Evolutionary conservation across 805 yeast species (phyloP), one percentile per base, ranked within the genome.

Genomic region (Grigorovia transvaalensis): DNA sequence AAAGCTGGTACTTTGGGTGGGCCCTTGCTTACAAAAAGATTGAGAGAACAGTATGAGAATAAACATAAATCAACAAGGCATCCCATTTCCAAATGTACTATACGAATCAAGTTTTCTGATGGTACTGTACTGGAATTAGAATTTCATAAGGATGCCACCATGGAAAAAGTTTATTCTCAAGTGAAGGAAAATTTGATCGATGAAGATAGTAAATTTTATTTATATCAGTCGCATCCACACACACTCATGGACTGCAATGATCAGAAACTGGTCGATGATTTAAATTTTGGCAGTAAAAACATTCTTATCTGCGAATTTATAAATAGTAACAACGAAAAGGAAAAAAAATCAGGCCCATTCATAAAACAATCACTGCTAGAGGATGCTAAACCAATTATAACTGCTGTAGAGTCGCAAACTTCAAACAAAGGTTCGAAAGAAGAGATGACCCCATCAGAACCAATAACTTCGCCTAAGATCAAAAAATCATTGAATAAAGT

Each of bases 61-160:
- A 67, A 60, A 50, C 54, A 45, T 30, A 53, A 54, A 43, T 66
- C 35, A 18, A 6, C 12, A 29, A 41, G 5, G 35, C 35, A 18
- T n/a, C 18, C 23, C 45, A 27, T 15, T 44, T 59, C 2, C 13
- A 62, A 64, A 47, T 74, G 79, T 49, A 61, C 69, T 8, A 61
- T 82, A 1, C 70, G 88, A 51, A 58, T 83, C 11, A 71, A 76
- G 50, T 77, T 84, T 53, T 86, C 87, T 0, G 85, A 83, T 62
- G 72, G 74, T 51, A 70, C 74, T 2, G 69, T 69, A 20, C 60
- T 82, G 1, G 81, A 82, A 56, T 69, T 78, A 17, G 71, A 67
- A n/a, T 76, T 83, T 56, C 59, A 61, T 11, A 72, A 79, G 7
- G 57, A 59, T 0, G 79, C 79, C 48, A 73, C 77, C 0, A 59